Percentiles rank a stretch among this genome's conserved stretches.
These are phyloP conservation scores for Penicillium malachiteum DNA, from an alignment of 495 filamentous ascomycete species.

Conservation along the genomic window DNA sequence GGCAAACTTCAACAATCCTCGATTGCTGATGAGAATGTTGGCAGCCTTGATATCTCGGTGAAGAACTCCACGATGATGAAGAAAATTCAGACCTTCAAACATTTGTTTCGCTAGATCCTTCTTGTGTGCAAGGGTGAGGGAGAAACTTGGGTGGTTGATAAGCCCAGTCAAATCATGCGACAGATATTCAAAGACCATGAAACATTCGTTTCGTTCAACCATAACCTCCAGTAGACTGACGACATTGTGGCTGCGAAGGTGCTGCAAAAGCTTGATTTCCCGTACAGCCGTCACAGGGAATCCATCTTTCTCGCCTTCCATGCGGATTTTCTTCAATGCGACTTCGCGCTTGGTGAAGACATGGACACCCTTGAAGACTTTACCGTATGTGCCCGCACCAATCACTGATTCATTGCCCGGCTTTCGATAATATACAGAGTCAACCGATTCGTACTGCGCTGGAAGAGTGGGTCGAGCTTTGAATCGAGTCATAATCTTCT, in stretches of 20 bases:
- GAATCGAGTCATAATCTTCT: conserved; percentile 64
- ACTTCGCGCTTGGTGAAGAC: conserved; percentile 89
- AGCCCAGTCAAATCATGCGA: conserved; percentile 88
- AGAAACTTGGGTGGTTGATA: conserved; percentile 92
- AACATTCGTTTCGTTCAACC: conserved; percentile 98
- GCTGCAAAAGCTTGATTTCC: conserved; percentile 94
- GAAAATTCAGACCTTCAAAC: conserved; percentile 91
- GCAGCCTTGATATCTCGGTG: conserved; percentile 95
- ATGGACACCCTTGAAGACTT: conserved; percentile 97
- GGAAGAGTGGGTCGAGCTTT: conserved; percentile 71
- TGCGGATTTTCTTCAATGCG: conserved; percentile 87
- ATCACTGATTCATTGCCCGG: conserved; percentile 94
- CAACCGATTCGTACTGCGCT: conserved; percentile 68
- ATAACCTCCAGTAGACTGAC: conserved; percentile 85
- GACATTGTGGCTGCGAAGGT: conserved; percentile 86
- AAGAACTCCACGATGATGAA: conserved; percentile 88
- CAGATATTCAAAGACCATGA: conserved; percentile 99
- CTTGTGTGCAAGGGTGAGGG: conserved; percentile 80
- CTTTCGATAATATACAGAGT: conserved; percentile 88
- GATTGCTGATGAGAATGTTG: conserved; percentile 90
- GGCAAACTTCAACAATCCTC: conserved; percentile 85
- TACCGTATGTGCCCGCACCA: conserved; percentile 91
- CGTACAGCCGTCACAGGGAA: conserved; percentile 96
- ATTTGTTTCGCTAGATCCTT: conserved; percentile 93
- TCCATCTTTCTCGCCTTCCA: conserved; percentile 97